Base-by-base conservation (phyloP, 1,284 basidiomycete genomes). In the Cerrena zonata region DNA sequence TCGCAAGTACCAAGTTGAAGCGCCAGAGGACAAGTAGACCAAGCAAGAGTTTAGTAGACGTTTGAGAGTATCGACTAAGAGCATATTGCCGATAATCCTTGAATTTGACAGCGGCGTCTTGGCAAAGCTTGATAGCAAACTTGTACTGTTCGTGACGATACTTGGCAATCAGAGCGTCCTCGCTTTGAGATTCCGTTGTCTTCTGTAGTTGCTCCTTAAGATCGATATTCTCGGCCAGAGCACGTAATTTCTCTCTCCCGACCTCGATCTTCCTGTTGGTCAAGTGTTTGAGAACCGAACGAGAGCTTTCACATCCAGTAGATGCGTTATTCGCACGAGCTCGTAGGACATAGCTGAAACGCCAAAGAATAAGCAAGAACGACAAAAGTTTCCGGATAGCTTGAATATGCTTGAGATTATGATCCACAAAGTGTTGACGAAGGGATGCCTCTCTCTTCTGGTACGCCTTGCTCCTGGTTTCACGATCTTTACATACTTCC, bases 1-100 rank as follows among this genome's bases (percentile, higher is more conserved):
- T 21, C 10, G 38, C 25, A 19, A 51, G 41, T 18, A 56, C 37
- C 24, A 45, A 18, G 43, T 53, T 56, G 34, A 45, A 40, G 23
- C 49, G 52, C 54, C 54, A 56, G 37, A 56, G 51, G 26, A 53
- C 44, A 34, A 56, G 45, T 22, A 56, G 25, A 3, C 45, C 51
- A 51, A 46, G 15, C 22, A 56, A 26, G n/a, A 56, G 49, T 26
- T 44, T 40, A n/a, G 45, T 34, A 2, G 37, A 45, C 12, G 41
- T 51, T 10, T 21, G 11, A 36, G 38, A 46, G 43, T 36, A 53
- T 11, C 54, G 51, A 23, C 19, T n/a, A 19, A 38, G 26, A 2
- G 47, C 43, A 15, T 19, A 26, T n/a, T 36, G 30, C 7, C 47
- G 39, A 24, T 42, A 52, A 1, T 26, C 19, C 45, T 27, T 23